Conservation (phyloP, 2,329 filamentous ascomycete genomes). For the Cercospora brassicicola region DNA sequence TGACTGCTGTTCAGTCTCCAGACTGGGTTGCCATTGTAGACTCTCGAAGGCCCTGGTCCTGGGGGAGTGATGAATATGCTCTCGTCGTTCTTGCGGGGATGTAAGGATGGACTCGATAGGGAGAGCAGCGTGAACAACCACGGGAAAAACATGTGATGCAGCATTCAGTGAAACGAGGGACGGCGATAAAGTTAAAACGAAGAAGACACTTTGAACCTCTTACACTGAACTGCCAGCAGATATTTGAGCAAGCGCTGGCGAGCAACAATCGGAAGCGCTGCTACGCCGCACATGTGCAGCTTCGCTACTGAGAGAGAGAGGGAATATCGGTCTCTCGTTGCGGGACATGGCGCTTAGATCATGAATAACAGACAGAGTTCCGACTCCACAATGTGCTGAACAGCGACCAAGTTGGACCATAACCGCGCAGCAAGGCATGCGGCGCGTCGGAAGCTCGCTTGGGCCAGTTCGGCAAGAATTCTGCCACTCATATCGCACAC, state of each 20-base stretch:
- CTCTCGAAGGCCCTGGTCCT: neutral
- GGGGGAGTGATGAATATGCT: neutral
- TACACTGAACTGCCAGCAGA: neutral
- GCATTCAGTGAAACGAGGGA: neutral
- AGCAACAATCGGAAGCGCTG: neutral
- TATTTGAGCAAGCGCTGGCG: neutral
- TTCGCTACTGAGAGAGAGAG: neutral
- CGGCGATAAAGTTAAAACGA: neutral
- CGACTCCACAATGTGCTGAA: neutral
- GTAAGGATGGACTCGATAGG: neutral
- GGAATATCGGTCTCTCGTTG: neutral
- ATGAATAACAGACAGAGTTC: neutral
- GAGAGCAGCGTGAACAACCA: neutral
- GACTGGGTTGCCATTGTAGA: neutral
- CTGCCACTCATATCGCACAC: neutral
- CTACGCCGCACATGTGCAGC: neutral
- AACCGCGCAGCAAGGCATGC: neutral
- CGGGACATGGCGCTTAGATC: neutral
- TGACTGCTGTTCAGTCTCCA: conserved; percentile 1
- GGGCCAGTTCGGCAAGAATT: neutral
- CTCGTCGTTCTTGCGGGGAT: neutral
- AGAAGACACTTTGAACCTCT: neutral
- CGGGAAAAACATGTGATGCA: neutral
- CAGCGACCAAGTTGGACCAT: neutral
- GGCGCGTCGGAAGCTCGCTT: neutral